A percentile compares a stretch with the other conserved stretches of the same genome.
phyloP scores from a whole-genome alignment of 1,139 yeast species.

The Lodderomyces jiufengensis region DNA sequence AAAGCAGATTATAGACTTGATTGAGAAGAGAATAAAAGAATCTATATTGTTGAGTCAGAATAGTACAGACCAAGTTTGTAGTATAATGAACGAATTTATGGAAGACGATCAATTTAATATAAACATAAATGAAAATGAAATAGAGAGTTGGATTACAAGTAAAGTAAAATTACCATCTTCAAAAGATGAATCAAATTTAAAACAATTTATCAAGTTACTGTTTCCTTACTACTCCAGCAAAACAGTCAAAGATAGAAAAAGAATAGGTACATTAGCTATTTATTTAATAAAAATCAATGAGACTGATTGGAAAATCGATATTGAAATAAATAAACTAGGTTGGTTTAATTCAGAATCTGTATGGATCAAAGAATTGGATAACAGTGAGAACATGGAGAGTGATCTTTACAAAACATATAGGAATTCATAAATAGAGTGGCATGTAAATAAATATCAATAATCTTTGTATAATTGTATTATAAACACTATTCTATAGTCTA shows the following conservation, averaged over 20 bases:
- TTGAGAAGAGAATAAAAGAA: constrained; percentile 25
- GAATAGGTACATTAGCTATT: constrained; percentile 34
- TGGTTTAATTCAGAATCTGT: constrained; percentile 6
- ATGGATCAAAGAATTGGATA: constrained; percentile 2
- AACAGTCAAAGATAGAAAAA: constrained; percentile 15
- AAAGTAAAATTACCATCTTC: constrained; percentile 4
- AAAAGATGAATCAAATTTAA: constrained; percentile 11
- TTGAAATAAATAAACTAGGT: constrained; percentile 26
- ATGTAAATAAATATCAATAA: constrained; percentile 1
- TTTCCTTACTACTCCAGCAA: constrained; percentile 27
- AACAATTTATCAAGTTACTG: constrained; percentile 31
- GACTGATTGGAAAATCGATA: constrained; percentile 21
- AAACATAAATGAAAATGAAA: constrained; percentile 20
- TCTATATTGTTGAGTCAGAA: constrained; percentile 9
- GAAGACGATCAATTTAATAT: constrained; percentile 30
- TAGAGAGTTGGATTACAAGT: constrained; percentile 29
- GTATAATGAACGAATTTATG: constrained; percentile 16
- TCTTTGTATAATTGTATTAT: constrained; percentile 3
- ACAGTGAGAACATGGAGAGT: constrained; percentile 6
- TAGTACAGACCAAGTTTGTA: constrained; percentile 11
- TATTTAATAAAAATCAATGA: constrained; percentile 20
- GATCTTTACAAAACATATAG: constrained; percentile 3
- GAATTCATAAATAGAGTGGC: background rate
- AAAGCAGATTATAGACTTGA: constrained; percentile 25
- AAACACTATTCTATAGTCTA: background rate